Conservation (phyloP, 2,329 filamentous ascomycete species). For the Microsporum audouinii region DNA sequence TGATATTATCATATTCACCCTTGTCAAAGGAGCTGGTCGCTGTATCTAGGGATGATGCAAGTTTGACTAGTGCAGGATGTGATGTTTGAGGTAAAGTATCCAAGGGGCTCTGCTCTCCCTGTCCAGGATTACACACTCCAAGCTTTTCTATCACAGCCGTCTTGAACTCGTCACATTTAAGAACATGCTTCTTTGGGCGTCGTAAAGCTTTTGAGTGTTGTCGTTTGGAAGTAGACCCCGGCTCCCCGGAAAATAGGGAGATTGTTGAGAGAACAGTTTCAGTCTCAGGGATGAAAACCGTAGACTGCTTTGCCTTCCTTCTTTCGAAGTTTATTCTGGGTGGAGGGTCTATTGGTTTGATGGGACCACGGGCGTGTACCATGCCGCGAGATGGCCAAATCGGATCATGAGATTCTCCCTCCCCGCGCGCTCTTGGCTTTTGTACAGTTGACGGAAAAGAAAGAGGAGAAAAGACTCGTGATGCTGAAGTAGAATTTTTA, state of each 20-base stretch:
- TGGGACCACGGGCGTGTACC: slow-evolving; percentile 37
- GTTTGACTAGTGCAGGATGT: slow-evolving; percentile 49
- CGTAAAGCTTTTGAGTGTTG: slow-evolving; percentile 4
- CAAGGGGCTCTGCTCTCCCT: neutral
- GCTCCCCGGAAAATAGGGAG: neutral
- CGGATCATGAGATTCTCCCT: slow-evolving; percentile 23
- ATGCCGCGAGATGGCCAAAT: slow-evolving; percentile 31
- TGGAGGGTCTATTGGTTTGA: neutral
- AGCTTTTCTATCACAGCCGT: neutral
- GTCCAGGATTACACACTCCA: neutral
- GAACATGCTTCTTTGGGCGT: slow-evolving; percentile 3
- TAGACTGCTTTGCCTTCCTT: slow-evolving; percentile 30
- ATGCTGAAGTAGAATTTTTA: neutral
- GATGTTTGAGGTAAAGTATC: slow-evolving; percentile 6
- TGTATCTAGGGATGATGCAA: slow-evolving; percentile 50
- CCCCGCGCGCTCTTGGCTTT: neutral
- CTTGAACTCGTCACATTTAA: slow-evolving; percentile 1
- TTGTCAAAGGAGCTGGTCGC: slow-evolving; percentile 69
- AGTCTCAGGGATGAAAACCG: slow-evolving; percentile 23
- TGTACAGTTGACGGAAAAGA: neutral
- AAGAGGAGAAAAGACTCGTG: neutral
- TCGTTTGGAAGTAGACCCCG: neutral
- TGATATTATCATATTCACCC: slow-evolving; percentile 57
- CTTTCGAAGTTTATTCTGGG: slow-evolving; percentile 12
- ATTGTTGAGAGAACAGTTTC: slow-evolving; percentile 24